These are phyloP conservation scores for Russula virescens DNA, from an alignment of 768 basidiomycete genomes.

Conservation along the genomic window DNA sequence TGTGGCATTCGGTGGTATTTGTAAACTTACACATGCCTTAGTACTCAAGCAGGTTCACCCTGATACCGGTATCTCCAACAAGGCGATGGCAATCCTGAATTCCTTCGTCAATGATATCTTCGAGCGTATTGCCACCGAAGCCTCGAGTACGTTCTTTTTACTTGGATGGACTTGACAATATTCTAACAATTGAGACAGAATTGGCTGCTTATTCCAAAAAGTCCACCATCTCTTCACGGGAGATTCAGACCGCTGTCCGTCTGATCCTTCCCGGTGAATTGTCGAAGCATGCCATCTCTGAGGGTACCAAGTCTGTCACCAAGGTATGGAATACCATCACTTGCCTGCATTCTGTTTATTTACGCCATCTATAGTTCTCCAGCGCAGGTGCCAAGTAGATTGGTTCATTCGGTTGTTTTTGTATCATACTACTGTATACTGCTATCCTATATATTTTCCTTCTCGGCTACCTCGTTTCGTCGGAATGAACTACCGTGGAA, in stretches of 20 bases:
- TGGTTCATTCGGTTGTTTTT: conserved; percentile 15
- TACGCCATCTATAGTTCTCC: conserved; percentile 46
- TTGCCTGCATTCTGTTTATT: neutral
- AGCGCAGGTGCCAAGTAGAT: conserved; percentile 62
- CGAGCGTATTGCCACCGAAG: conserved; percentile 88
- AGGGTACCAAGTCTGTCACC: conserved; percentile 91
- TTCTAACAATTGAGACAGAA: conserved; percentile 42
- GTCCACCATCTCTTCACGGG: conserved; percentile 96
- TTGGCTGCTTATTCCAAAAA: conserved; percentile 97
- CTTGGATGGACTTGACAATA: neutral
- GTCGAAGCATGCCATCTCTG: conserved; percentile 90
- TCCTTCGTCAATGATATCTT: conserved; percentile 96
- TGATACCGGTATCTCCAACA: conserved; percentile 99
- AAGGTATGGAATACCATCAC: conserved; percentile 42
- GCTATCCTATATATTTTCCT: conserved; percentile 25
- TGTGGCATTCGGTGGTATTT: neutral
- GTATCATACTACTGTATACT: conserved; percentile 29
- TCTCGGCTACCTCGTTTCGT: neutral
- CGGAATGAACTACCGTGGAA: too few relatives aligned
- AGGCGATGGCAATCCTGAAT: conserved; percentile 96
- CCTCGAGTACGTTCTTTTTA: conserved; percentile 58
- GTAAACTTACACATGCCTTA: conserved; percentile 28
- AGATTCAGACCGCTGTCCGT: conserved; percentile 96
- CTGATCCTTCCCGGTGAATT: conserved; percentile 96
- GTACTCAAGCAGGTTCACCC: conserved; percentile 97